Evolutionary conservation across 192 early-diverging fungal genomes (phyloP).

Genomic region (Dissophora ornata): DNA sequence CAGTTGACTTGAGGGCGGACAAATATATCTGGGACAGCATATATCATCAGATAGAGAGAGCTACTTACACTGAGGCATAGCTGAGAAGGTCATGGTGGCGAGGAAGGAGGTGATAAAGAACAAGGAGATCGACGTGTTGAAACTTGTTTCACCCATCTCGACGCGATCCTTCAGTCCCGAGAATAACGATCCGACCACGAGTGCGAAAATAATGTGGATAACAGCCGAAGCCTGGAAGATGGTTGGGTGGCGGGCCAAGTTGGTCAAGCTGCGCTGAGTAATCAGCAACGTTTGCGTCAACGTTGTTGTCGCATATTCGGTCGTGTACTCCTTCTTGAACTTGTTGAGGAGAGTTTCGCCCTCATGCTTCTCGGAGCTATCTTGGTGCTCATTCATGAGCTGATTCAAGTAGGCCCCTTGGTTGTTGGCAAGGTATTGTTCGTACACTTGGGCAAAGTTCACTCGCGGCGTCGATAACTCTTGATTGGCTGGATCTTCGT

Average conservation of each 20-base stretch:
- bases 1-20: too few relatives aligned
- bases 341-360: constrained; percentile 25
- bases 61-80: constrained; percentile 71
- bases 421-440: constrained; percentile 19
- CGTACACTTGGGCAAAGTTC: constrained; percentile 35
- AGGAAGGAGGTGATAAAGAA: constrained; percentile 57
- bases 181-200: constrained; percentile 48
- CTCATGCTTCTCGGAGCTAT: constrained; percentile 24
- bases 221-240: constrained; percentile 68
- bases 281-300: constrained; percentile 68
- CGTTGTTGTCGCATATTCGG: constrained; percentile 45
- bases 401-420: constrained; percentile 29
- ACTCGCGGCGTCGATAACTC: neutral
- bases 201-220: constrained; percentile 64
- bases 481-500: constrained; percentile 17
- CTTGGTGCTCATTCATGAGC: constrained; percentile 20
- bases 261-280: constrained; percentile 69
- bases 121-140: constrained; percentile 60
- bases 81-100: constrained; percentile 67
- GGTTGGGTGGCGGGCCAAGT: constrained; percentile 71
- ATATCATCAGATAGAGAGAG: too few relatives aligned
- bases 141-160: constrained; percentile 34
- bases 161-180: constrained; percentile 46
- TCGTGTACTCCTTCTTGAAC: constrained; percentile 42
- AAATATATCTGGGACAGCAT: too few relatives aligned